phyloP scores from a whole-genome alignment of 2,329 filamentous ascomycete species.

The Trichoderma sp. region DNA sequence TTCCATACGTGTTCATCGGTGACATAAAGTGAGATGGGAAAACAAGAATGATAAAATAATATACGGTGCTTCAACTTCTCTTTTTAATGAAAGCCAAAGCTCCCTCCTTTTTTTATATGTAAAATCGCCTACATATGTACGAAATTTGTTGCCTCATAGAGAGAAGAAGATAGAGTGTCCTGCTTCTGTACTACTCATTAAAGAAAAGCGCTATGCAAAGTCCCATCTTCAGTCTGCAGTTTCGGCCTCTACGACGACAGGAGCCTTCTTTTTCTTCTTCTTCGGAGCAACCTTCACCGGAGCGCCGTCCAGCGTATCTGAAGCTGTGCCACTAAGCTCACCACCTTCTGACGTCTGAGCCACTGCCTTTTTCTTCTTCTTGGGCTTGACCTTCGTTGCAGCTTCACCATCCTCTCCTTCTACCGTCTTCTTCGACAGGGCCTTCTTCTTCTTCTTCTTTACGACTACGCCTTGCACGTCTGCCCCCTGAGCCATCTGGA shows the following conservation, averaged over 20 bases:
- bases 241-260: constrained; percentile 39
- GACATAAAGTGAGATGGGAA: neutral
- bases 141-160: neutral
- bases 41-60: neutral
- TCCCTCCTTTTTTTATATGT: neutral
- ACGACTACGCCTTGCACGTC: constrained; percentile 68
- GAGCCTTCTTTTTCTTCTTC: constrained; percentile 52
- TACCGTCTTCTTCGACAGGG: constrained; percentile 46
- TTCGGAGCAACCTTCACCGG: constrained; percentile 41
- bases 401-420: constrained; percentile 36
- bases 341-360: neutral
- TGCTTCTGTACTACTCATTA: neutral
- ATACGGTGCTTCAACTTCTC: neutral
- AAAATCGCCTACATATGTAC: constrained; percentile 14
- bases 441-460: constrained; percentile 70
- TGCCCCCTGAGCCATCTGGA: constrained; percentile 71
- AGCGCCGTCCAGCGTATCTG: constrained; percentile 17
- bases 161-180: neutral
- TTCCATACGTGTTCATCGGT: neutral
- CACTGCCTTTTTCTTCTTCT: constrained; percentile 40
- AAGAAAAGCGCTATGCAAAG: neutral
- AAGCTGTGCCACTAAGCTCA: neutral
- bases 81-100: neutral
- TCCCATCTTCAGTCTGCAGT: constrained; percentile 31
- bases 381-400: constrained; percentile 52